phyloP scores from a whole-genome alignment of 768 basidiomycete genomes.

The Lactifluus pinguis region DNA sequence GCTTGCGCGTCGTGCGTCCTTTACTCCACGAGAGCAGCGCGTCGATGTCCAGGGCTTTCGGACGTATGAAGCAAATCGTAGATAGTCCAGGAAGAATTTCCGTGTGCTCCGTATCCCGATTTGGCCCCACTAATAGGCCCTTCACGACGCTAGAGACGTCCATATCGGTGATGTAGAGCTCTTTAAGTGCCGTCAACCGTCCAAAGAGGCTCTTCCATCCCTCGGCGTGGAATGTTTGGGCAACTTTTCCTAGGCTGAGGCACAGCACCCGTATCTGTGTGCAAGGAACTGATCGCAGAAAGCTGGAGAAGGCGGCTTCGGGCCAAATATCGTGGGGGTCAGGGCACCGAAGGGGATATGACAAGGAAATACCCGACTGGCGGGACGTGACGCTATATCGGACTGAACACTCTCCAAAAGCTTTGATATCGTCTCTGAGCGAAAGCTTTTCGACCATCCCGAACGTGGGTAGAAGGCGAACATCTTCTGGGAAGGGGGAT shows the following conservation, averaged over 20 bases:
- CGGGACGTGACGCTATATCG: constrained; percentile 17
- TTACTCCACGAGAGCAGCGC: constrained; percentile 4
- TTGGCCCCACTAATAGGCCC: background rate
- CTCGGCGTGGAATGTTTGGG: constrained; percentile 5
- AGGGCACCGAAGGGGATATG: constrained; percentile 11
- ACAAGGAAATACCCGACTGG: constrained; percentile 15
- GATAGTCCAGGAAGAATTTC: background rate
- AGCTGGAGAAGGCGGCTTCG: constrained; percentile 11
- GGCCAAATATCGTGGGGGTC: constrained; percentile 10
- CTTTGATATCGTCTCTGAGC: constrained; percentile 12
- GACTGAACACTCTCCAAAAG: constrained; percentile 12
- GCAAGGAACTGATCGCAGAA: constrained; percentile 13
- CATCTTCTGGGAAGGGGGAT: constrained; percentile 12
- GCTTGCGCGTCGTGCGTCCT: background rate
- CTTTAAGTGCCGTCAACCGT: constrained; percentile 5
- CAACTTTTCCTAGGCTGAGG: constrained; percentile 6
- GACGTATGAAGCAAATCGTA: constrained; percentile 7
- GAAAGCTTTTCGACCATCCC: constrained; percentile 10
- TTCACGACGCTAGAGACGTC: constrained; percentile 8
- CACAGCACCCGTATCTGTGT: constrained; percentile 9
- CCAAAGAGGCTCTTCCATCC: constrained; percentile 15
- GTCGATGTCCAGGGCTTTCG: constrained; percentile 11
- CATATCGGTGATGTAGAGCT: constrained; percentile 9
- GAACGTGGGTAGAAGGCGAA: constrained; percentile 4
- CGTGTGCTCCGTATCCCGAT: background rate